A percentile compares a stretch with the other conserved stretches of the same genome.
Conservation (phyloP, 2,329 filamentous ascomycete species). For the Fusarium denticulatum region DNA sequence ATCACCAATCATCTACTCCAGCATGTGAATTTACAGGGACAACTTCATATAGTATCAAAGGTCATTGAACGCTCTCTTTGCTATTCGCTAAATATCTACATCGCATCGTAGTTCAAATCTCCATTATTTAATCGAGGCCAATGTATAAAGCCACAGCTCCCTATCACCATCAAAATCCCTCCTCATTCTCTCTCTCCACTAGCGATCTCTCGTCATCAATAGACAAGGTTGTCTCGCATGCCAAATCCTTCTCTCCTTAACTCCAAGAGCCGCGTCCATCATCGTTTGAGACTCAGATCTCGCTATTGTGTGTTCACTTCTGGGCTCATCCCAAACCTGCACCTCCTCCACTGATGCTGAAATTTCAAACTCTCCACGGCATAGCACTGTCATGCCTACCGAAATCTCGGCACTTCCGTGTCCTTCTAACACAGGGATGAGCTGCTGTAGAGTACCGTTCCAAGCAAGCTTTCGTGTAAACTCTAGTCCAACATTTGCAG, state of each 20-base stretch:
- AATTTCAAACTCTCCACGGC: constrained; percentile 84
- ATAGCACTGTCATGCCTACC: constrained; percentile 79
- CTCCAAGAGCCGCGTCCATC: constrained; percentile 67
- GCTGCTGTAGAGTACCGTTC: constrained; percentile 84
- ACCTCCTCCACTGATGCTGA: constrained; percentile 85
- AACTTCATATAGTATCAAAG: neutral
- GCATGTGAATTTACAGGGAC: neutral
- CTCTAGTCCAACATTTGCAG: constrained; percentile 78
- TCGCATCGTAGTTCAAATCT: constrained; percentile 5
- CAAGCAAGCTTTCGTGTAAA: constrained; percentile 84
- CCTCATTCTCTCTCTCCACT: constrained; percentile 19
- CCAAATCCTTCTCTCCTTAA: constrained; percentile 71
- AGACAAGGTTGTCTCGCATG: constrained; percentile 68
- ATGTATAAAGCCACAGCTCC: neutral
- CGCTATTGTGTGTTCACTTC: constrained; percentile 47
- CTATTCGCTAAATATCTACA: constrained; percentile 20
- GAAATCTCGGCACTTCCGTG: constrained; percentile 68
- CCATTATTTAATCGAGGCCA: constrained; percentile 20
- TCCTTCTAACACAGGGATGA: constrained; percentile 70
- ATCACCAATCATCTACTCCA: neutral
- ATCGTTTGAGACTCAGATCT: constrained; percentile 66
- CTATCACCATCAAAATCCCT: constrained; percentile 7
- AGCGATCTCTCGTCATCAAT: constrained; percentile 62
- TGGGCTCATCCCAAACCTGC: constrained; percentile 58
- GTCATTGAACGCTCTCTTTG: constrained; percentile 21